Percentiles rank a stretch among this genome's conserved stretches.
Conservation (phyloP, 2,329 filamentous ascomycete species). For the Colletotrichum sp. region DNA sequence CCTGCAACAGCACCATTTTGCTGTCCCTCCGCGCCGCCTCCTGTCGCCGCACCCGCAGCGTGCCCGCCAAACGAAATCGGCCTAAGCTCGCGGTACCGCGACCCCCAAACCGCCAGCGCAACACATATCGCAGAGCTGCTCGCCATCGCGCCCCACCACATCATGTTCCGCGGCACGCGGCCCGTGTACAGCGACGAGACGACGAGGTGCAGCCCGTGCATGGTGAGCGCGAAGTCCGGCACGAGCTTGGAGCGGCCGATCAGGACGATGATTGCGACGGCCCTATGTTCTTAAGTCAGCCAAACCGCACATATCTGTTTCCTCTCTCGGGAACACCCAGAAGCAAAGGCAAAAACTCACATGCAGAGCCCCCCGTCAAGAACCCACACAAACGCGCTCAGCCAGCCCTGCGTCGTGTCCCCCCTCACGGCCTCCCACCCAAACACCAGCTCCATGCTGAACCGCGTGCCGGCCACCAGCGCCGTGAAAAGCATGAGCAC, state of each 20-base stretch:
- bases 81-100: constrained; percentile 85
- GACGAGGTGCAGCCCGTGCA: constrained; percentile 83
- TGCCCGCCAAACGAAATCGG: constrained; percentile 85
- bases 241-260: constrained; percentile 92
- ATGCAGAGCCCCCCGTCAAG: constrained; percentile 60
- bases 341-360: constrained; percentile 34
- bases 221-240: constrained; percentile 89
- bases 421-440: constrained; percentile 64
- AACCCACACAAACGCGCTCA: constrained; percentile 63
- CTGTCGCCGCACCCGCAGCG: constrained; percentile 31
- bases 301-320: not conserved
- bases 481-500: constrained; percentile 63
- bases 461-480: constrained; percentile 61
- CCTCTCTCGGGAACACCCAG: not conserved
- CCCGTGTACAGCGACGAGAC: constrained; percentile 80
- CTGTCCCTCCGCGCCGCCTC: constrained; percentile 24
- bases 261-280: constrained; percentile 81
- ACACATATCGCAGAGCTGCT: constrained; percentile 50
- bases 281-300: constrained; percentile 52
- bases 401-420: constrained; percentile 67
- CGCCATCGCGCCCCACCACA: constrained; percentile 81
- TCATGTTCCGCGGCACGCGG: constrained; percentile 74
- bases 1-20: constrained; percentile 1
- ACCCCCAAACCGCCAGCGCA: constrained; percentile 84
- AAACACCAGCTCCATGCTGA: constrained; percentile 59